These are phyloP conservation scores for Aspergillus tubingensis DNA, from an alignment of 2,329 filamentous ascomycete genomes.

Conservation along the genomic window DNA sequence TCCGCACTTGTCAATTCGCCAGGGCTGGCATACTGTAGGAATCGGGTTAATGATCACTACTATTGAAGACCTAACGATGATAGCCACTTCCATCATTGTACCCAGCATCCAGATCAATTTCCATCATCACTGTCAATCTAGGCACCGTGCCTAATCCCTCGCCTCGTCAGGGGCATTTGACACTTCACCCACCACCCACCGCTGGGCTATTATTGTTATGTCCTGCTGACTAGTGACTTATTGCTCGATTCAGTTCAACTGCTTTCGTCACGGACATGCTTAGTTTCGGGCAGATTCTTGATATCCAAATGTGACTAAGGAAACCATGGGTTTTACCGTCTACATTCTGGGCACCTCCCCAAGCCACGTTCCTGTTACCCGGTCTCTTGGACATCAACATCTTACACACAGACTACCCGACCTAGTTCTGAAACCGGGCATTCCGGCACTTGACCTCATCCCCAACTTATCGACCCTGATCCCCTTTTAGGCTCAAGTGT, in stretches of 20 bases:
- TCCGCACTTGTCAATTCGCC: slow-evolving; percentile 15
- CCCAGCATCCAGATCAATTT: background rate
- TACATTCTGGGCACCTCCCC: slow-evolving; percentile 14
- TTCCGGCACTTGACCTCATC: slow-evolving; percentile 1
- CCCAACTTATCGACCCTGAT: slow-evolving; percentile 7
- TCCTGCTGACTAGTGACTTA: slow-evolving; percentile 32
- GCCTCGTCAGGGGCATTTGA: slow-evolving; percentile 10
- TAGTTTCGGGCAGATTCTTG: slow-evolving; percentile 9
- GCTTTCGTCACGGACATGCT: slow-evolving; percentile 33
- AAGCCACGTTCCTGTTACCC: slow-evolving; percentile 20
- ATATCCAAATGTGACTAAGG: slow-evolving; percentile 6
- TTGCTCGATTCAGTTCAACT: slow-evolving; percentile 23
- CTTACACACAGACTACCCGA: background rate
- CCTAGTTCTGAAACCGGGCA: background rate
- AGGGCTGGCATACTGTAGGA: slow-evolving; percentile 5
- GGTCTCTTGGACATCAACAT: background rate
- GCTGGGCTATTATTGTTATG: slow-evolving; percentile 6
- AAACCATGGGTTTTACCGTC: background rate
- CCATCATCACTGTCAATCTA: background rate
- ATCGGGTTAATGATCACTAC: slow-evolving; percentile 1
- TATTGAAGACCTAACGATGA: slow-evolving; percentile 9
- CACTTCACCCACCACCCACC: background rate
- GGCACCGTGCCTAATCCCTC: slow-evolving; percentile 8
- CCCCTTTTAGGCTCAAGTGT: slow-evolving; percentile 10
- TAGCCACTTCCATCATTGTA: slow-evolving; percentile 9